phyloP scores from a whole-genome alignment of 148 eudicot genomes.

The Suaeda aralocaspica region DNA sequence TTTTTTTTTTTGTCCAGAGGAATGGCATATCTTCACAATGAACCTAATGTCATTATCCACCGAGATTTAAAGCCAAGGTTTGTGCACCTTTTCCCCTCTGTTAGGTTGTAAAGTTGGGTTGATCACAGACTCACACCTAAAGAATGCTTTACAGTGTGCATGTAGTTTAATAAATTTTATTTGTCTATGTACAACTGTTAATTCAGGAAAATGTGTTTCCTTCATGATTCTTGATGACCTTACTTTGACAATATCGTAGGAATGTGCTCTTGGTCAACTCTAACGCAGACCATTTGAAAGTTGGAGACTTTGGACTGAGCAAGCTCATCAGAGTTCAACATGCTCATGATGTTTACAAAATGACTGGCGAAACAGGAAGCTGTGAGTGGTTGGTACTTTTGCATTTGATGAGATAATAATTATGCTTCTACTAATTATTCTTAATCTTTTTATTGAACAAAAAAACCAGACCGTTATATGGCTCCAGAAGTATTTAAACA shows the following conservation, averaged over 20 bases:
- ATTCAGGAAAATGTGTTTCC: slow-evolving; percentile 7
- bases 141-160: not conserved
- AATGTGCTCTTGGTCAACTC: slow-evolving; percentile 94
- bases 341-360: slow-evolving; percentile 90
- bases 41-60: slow-evolving; percentile 91
- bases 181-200: not conserved
- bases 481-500: slow-evolving; percentile 99
- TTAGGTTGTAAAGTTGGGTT: not conserved
- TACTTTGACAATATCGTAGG: slow-evolving; percentile 42
- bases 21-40: slow-evolving; percentile 95
- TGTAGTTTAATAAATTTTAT: too few relatives aligned
- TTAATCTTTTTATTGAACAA: slow-evolving; percentile 14
- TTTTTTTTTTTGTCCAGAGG: slow-evolving; percentile 51
- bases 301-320: slow-evolving; percentile 98
- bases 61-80: slow-evolving; percentile 94
- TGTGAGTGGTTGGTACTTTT: slow-evolving; percentile 49
- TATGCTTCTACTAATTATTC: slow-evolving; percentile 6
- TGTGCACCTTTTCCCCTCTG: slow-evolving; percentile 16
- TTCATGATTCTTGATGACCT: not conserved
- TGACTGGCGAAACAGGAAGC: slow-evolving; percentile 99
- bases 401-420: slow-evolving; percentile 3
- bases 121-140: not conserved
- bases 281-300: slow-evolving; percentile 92
- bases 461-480: slow-evolving; percentile 82
- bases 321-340: slow-evolving; percentile 83